A percentile compares a stretch with the other conserved stretches of the same genome.
Conservation (phyloP, 441 rosid species). For the Manihot esculenta region DNA sequence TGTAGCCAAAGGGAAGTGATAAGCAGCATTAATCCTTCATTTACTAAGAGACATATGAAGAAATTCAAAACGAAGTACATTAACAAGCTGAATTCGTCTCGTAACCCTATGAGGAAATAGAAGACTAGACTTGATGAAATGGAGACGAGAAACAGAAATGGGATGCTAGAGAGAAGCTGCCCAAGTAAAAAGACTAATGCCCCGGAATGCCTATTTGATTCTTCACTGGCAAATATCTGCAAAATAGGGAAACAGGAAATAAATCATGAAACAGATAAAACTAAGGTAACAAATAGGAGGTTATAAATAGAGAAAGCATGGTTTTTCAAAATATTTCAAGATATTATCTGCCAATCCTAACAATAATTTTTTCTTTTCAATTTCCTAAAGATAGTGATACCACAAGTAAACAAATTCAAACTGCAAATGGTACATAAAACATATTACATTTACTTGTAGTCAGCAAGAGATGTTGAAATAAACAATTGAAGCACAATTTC, state of each 20-base stretch:
- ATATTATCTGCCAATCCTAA: background rate
- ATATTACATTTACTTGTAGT: background rate
- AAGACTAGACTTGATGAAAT: slow-evolving; percentile 95
- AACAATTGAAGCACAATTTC: too few relatives aligned
- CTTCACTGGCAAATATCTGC: slow-evolving; percentile 84
- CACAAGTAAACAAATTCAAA: background rate
- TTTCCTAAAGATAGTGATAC: background rate
- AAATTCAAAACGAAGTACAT: slow-evolving; percentile 98
- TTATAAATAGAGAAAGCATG: background rate
- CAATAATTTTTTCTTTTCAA: background rate
- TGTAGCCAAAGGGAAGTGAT: slow-evolving; percentile 71
- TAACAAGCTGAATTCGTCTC: slow-evolving; percentile 88
- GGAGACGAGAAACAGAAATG: slow-evolving; percentile 92
- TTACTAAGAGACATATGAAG: slow-evolving; percentile 85
- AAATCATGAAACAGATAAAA: background rate
- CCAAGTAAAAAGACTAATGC: slow-evolving; percentile 85
- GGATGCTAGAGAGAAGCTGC: slow-evolving; percentile 93
- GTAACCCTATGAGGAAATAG: slow-evolving; percentile 88
- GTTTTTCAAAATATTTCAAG: background rate
- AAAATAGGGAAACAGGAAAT: slow-evolving; percentile 20
- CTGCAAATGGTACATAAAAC: background rate
- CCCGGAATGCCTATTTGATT: slow-evolving; percentile 88
- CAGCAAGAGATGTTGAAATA: background rate
- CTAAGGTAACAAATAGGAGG: background rate
- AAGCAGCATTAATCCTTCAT: slow-evolving; percentile 83